Evolutionary conservation across 106 monocot species (phyloP).

Genomic region (Gastrodia elata): DNA sequence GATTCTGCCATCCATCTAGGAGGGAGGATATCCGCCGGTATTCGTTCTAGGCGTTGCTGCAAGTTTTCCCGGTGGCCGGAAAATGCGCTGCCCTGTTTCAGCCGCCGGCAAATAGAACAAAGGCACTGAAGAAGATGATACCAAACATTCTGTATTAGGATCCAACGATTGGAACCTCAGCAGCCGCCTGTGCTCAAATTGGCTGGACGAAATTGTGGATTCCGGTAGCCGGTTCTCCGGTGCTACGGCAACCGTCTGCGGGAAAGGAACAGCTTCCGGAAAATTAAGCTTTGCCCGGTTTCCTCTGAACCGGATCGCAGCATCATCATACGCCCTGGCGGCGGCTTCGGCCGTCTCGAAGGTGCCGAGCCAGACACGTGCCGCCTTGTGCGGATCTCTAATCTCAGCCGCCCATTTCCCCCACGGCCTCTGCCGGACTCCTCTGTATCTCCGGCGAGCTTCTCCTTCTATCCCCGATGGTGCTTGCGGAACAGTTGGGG

Average conservation of each 20-base stretch:
- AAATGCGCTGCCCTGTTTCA: neutral
- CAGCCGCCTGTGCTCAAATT: slow-evolving; percentile 2
- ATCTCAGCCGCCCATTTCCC: slow-evolving; percentile 77
- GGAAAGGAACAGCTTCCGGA: slow-evolving; percentile 20
- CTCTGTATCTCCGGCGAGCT: slow-evolving; percentile 32
- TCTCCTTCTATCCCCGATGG: slow-evolving; percentile 6
- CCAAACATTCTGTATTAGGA: slow-evolving; percentile 16
- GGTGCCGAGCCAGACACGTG: slow-evolving; percentile 70
- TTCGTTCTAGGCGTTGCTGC: slow-evolving; percentile 3
- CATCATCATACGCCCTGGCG: slow-evolving; percentile 57
- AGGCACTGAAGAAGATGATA: slow-evolving; percentile 3
- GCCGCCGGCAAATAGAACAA: neutral
- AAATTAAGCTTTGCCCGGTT: slow-evolving; percentile 58
- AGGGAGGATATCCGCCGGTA: slow-evolving; percentile 2
- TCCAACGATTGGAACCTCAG: neutral
- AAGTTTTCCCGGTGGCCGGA: neutral
- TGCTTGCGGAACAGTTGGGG: neutral
- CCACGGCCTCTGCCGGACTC: slow-evolving; percentile 66
- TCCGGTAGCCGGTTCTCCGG: neutral
- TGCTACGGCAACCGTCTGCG: neutral
- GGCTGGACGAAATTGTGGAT: slow-evolving; percentile 9
- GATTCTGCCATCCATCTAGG: too few species aligned
- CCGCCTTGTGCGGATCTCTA: slow-evolving; percentile 50
- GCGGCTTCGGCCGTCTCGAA: slow-evolving; percentile 59
- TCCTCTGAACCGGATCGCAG: slow-evolving; percentile 50